Conservation (phyloP, 768 basidiomycete species). For the Tricholoma furcatifolium region DNA sequence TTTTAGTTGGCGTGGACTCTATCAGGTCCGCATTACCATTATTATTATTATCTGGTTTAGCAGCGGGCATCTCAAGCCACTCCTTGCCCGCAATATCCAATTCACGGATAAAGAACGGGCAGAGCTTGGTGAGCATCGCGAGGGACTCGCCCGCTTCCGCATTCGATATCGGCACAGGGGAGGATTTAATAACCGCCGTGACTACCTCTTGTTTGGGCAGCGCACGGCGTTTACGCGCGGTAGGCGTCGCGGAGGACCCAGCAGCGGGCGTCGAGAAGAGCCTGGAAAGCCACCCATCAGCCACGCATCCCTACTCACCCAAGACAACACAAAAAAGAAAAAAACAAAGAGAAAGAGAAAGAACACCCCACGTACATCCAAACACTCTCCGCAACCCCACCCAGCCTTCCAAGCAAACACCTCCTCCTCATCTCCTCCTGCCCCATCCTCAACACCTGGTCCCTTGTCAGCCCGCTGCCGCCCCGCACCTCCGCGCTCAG, state of each 20-base stretch:
- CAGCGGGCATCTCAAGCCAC: conserved; percentile 64
- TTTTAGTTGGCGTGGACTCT: conserved; percentile 43
- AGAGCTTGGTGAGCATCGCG: conserved; percentile 60
- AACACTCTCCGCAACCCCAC: conserved; percentile 80
- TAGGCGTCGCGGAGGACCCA: conserved; percentile 49
- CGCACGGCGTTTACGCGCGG: conserved; percentile 67
- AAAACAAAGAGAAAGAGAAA: conserved; percentile 2
- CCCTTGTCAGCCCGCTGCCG: conserved; percentile 54
- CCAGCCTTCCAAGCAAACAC: conserved; percentile 73
- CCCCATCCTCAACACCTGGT: conserved; percentile 66
- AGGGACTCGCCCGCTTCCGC: conserved; percentile 80
- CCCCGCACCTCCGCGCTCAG: conserved; percentile 35
- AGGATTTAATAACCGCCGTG: conserved; percentile 73
- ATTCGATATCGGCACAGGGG: conserved; percentile 73
- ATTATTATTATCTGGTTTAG: conserved; percentile 18
- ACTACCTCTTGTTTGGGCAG: conserved; percentile 67
- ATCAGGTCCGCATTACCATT: conserved; percentile 15
- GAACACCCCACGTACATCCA: conserved; percentile 87
- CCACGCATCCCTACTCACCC: not conserved
- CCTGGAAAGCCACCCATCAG: conserved; percentile 35
- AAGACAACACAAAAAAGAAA: not conserved
- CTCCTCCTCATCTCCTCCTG: conserved; percentile 79
- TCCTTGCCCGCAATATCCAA: conserved; percentile 58
- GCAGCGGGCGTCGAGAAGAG: conserved; percentile 65
- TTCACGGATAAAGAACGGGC: conserved; percentile 77